Conservation (phyloP, 768 basidiomycete genomes). For the Pisolithus albus region DNA sequence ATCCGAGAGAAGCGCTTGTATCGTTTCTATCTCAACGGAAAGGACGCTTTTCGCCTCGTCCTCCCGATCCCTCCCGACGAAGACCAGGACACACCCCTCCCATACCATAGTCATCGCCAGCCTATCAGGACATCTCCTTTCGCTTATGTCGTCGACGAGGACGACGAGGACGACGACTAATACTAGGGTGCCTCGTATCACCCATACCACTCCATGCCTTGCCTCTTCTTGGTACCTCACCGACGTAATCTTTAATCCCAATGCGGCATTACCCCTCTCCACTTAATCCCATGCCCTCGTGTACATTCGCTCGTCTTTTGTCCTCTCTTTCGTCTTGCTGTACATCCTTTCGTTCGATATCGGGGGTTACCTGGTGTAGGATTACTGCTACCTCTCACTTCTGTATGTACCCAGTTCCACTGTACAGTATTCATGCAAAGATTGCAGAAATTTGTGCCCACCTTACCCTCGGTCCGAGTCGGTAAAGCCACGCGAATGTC, state of each 20-base stretch:
- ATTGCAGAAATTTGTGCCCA: too few relatives aligned
- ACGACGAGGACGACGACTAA: conserved; percentile 22
- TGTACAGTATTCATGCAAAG: too few relatives aligned
- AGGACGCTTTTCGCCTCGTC: conserved; percentile 87
- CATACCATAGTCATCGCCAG: conserved; percentile 1
- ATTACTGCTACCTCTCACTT: neutral
- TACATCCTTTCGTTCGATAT: neutral
- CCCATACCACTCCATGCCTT: neutral
- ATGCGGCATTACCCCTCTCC: neutral
- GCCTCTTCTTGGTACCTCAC: neutral
- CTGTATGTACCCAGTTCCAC: too few relatives aligned
- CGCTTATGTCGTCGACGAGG: conserved; percentile 17
- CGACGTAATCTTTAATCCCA: neutral
- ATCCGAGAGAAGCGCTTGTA: conserved; percentile 91
- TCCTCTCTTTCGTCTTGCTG: neutral
- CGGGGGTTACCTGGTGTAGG: neutral
- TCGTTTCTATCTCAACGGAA: conserved; percentile 95
- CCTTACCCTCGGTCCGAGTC: too few relatives aligned
- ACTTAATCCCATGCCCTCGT: neutral
- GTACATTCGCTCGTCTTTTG: neutral
- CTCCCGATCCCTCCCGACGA: conserved; percentile 45
- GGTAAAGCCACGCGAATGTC: too few relatives aligned
- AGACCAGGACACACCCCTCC: conserved; percentile 10
- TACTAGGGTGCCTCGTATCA: neutral
- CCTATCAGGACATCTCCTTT: conserved; percentile 15